phyloP scores from a whole-genome alignment of 2,329 filamentous ascomycete genomes.

The Mollisiaceae sp. region DNA sequence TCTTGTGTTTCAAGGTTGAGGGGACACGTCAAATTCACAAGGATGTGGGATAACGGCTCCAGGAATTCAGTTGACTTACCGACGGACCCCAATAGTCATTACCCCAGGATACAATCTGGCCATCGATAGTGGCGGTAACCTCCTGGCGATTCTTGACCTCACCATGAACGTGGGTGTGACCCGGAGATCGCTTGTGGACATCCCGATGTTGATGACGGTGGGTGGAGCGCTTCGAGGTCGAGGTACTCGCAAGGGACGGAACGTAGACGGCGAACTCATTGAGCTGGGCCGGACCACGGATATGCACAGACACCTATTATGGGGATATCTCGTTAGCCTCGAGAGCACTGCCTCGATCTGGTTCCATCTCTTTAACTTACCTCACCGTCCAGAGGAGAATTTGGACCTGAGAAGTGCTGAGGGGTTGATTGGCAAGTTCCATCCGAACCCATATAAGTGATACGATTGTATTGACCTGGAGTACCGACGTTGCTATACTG shows the following conservation, averaged over 20 bases:
- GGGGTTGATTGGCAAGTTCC: slow-evolving; percentile 60
- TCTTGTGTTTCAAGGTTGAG: neutral
- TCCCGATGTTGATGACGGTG: slow-evolving; percentile 51
- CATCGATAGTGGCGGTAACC: slow-evolving; percentile 64
- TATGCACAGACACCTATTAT: slow-evolving; percentile 69
- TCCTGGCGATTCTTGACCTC: slow-evolving; percentile 51
- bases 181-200: slow-evolving; percentile 38
- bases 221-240: slow-evolving; percentile 42
- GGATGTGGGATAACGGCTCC: slow-evolving; percentile 25
- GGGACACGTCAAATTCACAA: neutral
- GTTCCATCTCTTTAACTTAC: slow-evolving; percentile 51
- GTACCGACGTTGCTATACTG: slow-evolving; percentile 68
- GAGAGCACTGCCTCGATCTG: neutral
- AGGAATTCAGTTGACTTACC: slow-evolving; percentile 1
- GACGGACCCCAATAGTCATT: slow-evolving; percentile 54
- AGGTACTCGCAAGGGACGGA: slow-evolving; percentile 44
- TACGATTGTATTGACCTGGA: slow-evolving; percentile 66
- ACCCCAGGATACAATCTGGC: slow-evolving; percentile 60
- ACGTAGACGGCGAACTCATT: slow-evolving; percentile 73
- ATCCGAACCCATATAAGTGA: slow-evolving; percentile 62
- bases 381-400: slow-evolving; percentile 73
- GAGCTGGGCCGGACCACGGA: slow-evolving; percentile 72
- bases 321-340: slow-evolving; percentile 9
- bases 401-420: slow-evolving; percentile 60
- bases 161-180: slow-evolving; percentile 25